Base-by-base conservation (phyloP, 371 early-diverging fungal species). In the Coemansia sp. region DNA sequence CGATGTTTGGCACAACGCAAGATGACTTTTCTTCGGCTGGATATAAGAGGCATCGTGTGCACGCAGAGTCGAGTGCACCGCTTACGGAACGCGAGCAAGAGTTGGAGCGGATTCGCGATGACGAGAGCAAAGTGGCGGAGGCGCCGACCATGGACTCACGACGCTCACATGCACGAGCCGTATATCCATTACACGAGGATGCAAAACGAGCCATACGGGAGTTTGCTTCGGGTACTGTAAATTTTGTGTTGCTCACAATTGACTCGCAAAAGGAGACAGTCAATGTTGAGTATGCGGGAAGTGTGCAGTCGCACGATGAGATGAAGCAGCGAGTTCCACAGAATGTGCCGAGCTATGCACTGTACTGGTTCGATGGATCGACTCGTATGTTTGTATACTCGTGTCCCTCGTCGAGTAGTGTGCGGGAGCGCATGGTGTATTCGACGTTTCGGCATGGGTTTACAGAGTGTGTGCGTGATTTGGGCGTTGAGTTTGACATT, bases 401-500 rank as follows among this genome's bases (percentile, higher is more conserved):
- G 25, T 95, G 94, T 71, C 94, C 96, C 5, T 81, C 88, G 6
- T 61, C 79, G 3, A 88, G 93, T 51, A 91, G 90, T 72, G 89
- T 95, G 65, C 88, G 91, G 48, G 88, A 91, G 61, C 86, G 90
- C n/a, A 95, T 94, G 96, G 60, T 93, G 58, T 93, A 91, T 71
- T 91, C 94, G 7, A 86, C 93, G 1, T 88, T 88, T 51, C 86
- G 89, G 47, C 81, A 83, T 3, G 85, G 83, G 52, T 85, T 91
- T 11, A 67, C 91, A 39, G 77, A 80, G 18, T 82, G 73, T 18
- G 86, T 87, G 18, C 85, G 87, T 71, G 78, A 74, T 5, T 80
- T 86, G 26, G 81, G 83, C 11, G 82, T 81, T 9, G 37, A 89
- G 33, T 62, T 84, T 4, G 83, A 91, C 5, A 79, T 71, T 25